phyloP scores from a whole-genome alignment of 495 filamentous ascomycete species.

The Podospora tetraspora region DNA sequence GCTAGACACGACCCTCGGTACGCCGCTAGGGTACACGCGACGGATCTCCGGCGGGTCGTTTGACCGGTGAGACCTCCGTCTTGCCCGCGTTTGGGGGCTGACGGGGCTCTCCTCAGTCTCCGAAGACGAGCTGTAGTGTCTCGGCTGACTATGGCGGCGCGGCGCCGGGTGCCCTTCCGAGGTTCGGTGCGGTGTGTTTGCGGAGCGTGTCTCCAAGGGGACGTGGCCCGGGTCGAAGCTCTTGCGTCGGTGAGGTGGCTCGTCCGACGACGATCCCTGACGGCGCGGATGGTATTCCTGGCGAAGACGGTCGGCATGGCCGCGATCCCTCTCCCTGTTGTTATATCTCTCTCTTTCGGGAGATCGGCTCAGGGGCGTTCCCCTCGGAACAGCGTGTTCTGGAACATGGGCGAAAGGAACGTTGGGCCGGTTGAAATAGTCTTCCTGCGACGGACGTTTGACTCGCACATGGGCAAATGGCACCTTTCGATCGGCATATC shows the following conservation, averaged over 20 bases:
- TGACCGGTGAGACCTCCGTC: conserved; percentile 14
- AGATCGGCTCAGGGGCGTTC: conserved; percentile 14
- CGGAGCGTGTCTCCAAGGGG: conserved; percentile 17
- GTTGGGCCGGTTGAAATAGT: conserved; percentile 21
- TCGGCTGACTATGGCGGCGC: conserved; percentile 28
- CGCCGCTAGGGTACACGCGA: conserved; percentile 21
- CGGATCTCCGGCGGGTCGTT: conserved; percentile 24
- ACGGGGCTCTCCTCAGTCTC: conserved; percentile 18
- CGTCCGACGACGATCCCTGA: conserved; percentile 23
- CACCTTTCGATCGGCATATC: conserved; percentile 18
- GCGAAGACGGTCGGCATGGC: conserved; percentile 16
- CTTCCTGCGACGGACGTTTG: conserved; percentile 15
- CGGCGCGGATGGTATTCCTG: conserved; percentile 20
- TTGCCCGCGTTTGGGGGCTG: conserved; percentile 14
- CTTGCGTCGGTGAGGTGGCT: conserved; percentile 22
- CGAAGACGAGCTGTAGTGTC: conserved; percentile 21
- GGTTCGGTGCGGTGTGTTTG: conserved; percentile 18
- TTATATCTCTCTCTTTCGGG: conserved; percentile 28
- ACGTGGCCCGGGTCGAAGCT: conserved; percentile 26
- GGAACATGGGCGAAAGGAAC: conserved; percentile 23
- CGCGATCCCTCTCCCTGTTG: conserved; percentile 24
- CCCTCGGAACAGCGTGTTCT: not conserved
- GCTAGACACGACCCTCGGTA: conserved; percentile 8
- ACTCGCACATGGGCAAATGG: conserved; percentile 23
- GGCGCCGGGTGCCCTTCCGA: conserved; percentile 15